Evolutionary conservation across 306 rosid species (phyloP).

Genomic region (Castanea sativa): DNA sequence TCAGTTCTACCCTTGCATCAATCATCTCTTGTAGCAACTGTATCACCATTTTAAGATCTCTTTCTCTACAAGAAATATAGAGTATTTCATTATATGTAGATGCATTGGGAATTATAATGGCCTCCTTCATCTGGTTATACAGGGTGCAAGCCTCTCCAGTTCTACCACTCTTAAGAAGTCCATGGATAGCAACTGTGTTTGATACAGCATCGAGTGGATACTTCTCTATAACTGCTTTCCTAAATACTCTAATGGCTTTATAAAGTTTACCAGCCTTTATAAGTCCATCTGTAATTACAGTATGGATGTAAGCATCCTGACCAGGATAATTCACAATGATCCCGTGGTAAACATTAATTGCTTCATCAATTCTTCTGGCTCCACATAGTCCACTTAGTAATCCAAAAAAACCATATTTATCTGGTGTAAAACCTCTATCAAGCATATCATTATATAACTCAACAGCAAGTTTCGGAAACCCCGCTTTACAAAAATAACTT

Average conservation of each 20-base stretch:
- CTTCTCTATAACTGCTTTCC: conserved; percentile 28
- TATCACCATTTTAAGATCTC: conserved; percentile 29
- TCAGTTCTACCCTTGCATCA: conserved; percentile 42
- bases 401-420: conserved; percentile 56
- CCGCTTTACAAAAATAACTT: conserved; percentile 42
- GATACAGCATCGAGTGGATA: conserved; percentile 49
- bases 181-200: conserved; percentile 44
- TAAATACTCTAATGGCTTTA: conserved; percentile 39
- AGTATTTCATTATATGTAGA: conserved; percentile 47
- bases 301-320: conserved; percentile 60
- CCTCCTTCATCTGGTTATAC: conserved; percentile 50
- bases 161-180: conserved; percentile 53
- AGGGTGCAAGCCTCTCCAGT: conserved; percentile 45
- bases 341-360: conserved; percentile 48
- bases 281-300: conserved; percentile 43
- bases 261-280: conserved; percentile 44
- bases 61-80: conserved; percentile 37
- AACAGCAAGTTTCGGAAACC: conserved; percentile 40
- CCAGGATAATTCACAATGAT: conserved; percentile 28
- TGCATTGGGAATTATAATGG: conserved; percentile 43
- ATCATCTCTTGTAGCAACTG: conserved; percentile 59
- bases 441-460: conserved; percentile 42
- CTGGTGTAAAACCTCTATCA: conserved; percentile 50
- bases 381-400: conserved; percentile 57
- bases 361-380: conserved; percentile 43